Evolutionary conservation across 164 flowering plant genomes (phyloP).

Genomic region (Kingdonia uniflora): DNA sequence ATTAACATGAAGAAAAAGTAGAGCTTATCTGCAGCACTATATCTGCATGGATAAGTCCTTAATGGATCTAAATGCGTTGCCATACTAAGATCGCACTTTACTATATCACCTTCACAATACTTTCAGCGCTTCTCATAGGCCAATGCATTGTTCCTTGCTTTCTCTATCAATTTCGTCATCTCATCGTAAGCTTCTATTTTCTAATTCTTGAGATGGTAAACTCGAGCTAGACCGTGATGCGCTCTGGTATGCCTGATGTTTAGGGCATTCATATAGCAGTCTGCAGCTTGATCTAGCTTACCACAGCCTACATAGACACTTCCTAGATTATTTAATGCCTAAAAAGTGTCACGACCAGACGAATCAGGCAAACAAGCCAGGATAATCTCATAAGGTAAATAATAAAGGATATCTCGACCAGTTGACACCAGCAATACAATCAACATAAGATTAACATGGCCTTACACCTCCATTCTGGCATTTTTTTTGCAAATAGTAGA

Average conservation of each 20-base stretch:
- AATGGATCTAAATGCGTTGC: constrained; percentile 81
- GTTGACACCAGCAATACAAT: too few species aligned
- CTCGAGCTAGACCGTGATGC: constrained; percentile 94
- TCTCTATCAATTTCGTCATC: constrained; percentile 92
- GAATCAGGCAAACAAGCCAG: too few species aligned
- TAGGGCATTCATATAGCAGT: constrained; percentile 79
- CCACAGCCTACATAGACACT: constrained; percentile 84
- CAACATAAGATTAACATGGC: too few species aligned
- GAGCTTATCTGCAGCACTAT: constrained; percentile 88
- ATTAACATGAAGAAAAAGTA: too few species aligned
- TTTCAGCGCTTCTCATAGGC: constrained; percentile 98
- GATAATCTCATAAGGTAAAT: too few species aligned
- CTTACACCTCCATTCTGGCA: too few species aligned
- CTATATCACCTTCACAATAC: constrained; percentile 87
- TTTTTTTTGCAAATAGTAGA: too few species aligned
- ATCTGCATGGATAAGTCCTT: constrained; percentile 94
- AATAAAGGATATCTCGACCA: too few species aligned
- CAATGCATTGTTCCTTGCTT: constrained; percentile 77
- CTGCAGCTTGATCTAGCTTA: constrained; percentile 73
- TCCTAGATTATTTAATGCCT: constrained; percentile 93
- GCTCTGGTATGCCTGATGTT: constrained; percentile 93
- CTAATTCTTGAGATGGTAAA: constrained; percentile 64
- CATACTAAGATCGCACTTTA: constrained; percentile 72
- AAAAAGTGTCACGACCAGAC: constrained; percentile 12
- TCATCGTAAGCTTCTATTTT: constrained; percentile 88